Percentiles rank a stretch among this genome's conserved stretches.
These are phyloP conservation scores for Endocarpon pusillum DNA, from an alignment of 495 filamentous ascomycete species.

Conservation along the genomic window DNA sequence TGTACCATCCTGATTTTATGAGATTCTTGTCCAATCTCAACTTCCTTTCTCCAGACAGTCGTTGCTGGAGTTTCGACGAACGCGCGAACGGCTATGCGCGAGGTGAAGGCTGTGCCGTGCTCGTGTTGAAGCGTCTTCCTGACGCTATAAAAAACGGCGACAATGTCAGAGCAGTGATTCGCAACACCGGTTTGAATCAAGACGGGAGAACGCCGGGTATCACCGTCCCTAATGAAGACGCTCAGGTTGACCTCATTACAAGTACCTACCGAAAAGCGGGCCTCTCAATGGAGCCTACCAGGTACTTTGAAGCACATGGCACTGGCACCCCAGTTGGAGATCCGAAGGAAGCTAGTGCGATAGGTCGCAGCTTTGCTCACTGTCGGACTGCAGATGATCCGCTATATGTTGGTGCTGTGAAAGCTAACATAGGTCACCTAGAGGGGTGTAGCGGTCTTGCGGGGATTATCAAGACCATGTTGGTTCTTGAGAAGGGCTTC, in stretches of 20 bases:
- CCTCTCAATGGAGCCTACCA: slow-evolving; percentile 23
- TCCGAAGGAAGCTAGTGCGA: slow-evolving; percentile 39
- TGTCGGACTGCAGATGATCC: slow-evolving; percentile 8
- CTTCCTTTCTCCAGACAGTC: slow-evolving; percentile 19
- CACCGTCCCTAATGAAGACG: slow-evolving; percentile 34
- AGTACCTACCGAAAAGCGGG: slow-evolving; percentile 29
- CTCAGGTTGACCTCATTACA: slow-evolving; percentile 35
- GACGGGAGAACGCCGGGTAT: slow-evolving; percentile 28
- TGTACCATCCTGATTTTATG: slow-evolving; percentile 12
- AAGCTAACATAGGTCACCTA: slow-evolving; percentile 34
- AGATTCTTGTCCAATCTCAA: slow-evolving; percentile 12
- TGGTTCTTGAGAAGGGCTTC: slow-evolving; percentile 28
- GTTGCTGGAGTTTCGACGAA: slow-evolving; percentile 18
- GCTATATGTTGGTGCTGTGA: slow-evolving; percentile 26
- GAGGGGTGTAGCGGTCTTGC: slow-evolving; percentile 38
- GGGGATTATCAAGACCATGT: slow-evolving; percentile 36
- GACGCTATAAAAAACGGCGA: slow-evolving; percentile 23
- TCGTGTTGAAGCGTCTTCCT: slow-evolving; percentile 20
- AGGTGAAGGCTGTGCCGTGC: slow-evolving; percentile 23
- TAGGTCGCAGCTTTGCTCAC: slow-evolving; percentile 27
- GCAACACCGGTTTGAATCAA: slow-evolving; percentile 16
- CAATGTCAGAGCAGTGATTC: slow-evolving; percentile 26
- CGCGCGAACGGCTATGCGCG: slow-evolving; percentile 22
- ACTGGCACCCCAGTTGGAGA: slow-evolving; percentile 40
- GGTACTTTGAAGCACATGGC: slow-evolving; percentile 25